phyloP scores from a whole-genome alignment of 2,329 filamentous ascomycete genomes.

The Penicillium sclerotiorum region DNA sequence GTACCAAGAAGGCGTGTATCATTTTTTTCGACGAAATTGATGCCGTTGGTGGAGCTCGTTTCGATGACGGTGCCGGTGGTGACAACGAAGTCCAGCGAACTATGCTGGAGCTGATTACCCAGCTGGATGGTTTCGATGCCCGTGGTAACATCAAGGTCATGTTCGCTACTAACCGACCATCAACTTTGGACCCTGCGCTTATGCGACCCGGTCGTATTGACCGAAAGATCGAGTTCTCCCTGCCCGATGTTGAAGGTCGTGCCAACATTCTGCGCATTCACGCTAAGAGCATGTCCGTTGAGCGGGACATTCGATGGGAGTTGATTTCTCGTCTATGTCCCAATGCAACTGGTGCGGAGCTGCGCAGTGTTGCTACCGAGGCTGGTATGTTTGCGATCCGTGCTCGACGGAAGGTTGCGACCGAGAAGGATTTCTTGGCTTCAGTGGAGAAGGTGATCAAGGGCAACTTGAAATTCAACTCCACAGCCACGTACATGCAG shows the following conservation, averaged over 20 bases:
- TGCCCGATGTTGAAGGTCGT: constrained; percentile 94
- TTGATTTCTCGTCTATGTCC: constrained; percentile 95
- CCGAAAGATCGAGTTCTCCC: constrained; percentile 97
- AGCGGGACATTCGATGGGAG: constrained; percentile 98
- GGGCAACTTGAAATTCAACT: constrained; percentile 99
- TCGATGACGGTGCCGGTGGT: constrained; percentile 93
- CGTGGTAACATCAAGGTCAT: constrained; percentile 99
- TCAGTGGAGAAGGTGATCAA: constrained; percentile 99
- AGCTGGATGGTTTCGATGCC: constrained; percentile 94
- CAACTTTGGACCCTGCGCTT: constrained; percentile 91
- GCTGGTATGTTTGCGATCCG: constrained; percentile 98
- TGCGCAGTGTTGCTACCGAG: constrained; percentile 95
- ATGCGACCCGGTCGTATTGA: constrained; percentile 98
- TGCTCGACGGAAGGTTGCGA: constrained; percentile 91
- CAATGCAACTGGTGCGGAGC: constrained; percentile 93
- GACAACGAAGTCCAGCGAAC: constrained; percentile 98
- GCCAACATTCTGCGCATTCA: constrained; percentile 98
- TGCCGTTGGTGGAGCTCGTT: constrained; percentile 91
- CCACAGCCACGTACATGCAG: constrained; percentile 95
- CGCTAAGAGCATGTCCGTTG: constrained; percentile 99
- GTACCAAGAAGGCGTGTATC: constrained; percentile 99
- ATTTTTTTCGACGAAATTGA: constrained; percentile 99
- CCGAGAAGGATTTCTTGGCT: constrained; percentile 97
- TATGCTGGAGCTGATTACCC: constrained; percentile 96
- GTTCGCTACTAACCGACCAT: constrained; percentile 97